Conservation (phyloP, 768 basidiomycete species). For the Leccinellum albellum region DNA sequence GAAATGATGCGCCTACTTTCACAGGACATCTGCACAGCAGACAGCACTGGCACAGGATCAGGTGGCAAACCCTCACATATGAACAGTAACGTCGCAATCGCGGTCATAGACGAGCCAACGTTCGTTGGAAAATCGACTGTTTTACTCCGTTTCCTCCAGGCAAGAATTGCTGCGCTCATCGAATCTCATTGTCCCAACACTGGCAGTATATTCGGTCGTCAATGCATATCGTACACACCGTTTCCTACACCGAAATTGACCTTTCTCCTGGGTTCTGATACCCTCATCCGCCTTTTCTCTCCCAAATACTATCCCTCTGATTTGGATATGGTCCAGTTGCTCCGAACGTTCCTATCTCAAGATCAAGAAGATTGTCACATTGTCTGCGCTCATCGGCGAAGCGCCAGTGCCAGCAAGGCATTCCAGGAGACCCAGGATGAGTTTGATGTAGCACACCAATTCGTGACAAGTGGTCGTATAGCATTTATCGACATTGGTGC, state of each 20-base stretch:
- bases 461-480: slow-evolving; percentile 50
- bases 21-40: slow-evolving; percentile 34
- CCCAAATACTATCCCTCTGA: slow-evolving; percentile 65
- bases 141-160: slow-evolving; percentile 50
- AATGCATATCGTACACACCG: background rate
- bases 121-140: slow-evolving; percentile 78
- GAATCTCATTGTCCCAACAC: background rate
- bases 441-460: slow-evolving; percentile 41
- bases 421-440: slow-evolving; percentile 30
- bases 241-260: slow-evolving; percentile 42
- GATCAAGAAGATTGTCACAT: slow-evolving; percentile 57
- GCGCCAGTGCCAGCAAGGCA: slow-evolving; percentile 9
- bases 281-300: slow-evolving; percentile 74
- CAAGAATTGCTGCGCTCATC: slow-evolving; percentile 14
- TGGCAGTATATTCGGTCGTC: slow-evolving; percentile 10
- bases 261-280: slow-evolving; percentile 82
- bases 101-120: slow-evolving; percentile 80
- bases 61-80: slow-evolving; percentile 2
- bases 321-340: slow-evolving; percentile 50
- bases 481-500: slow-evolving; percentile 59
- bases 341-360: slow-evolving; percentile 57
- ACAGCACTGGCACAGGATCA: background rate
- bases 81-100: slow-evolving; percentile 62
- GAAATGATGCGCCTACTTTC: slow-evolving; percentile 84
- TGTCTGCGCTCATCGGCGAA: slow-evolving; percentile 59